Percentiles rank a stretch among this genome's conserved stretches.
These are phyloP conservation scores for Fusarium pininemorale DNA, from an alignment of 2,329 filamentous ascomycete species.

Conservation along the genomic window DNA sequence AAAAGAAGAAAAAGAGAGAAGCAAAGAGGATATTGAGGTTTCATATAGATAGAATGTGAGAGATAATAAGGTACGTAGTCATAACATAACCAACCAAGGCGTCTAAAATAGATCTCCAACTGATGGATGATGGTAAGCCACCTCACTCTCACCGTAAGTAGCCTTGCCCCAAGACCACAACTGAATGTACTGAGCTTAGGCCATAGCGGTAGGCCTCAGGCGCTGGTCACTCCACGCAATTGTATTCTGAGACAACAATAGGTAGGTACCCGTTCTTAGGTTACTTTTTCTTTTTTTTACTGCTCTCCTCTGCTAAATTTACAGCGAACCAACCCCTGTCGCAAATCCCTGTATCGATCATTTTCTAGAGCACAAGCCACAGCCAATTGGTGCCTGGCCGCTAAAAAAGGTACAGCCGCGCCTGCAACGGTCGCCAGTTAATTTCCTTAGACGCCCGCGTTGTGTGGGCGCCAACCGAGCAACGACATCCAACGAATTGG, in stretches of 20 bases:
- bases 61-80: not conserved
- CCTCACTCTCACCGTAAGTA: not conserved
- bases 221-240: constrained; percentile 4
- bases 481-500: constrained; percentile 30
- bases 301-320: not conserved
- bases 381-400: constrained; percentile 32
- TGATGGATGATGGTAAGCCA: not conserved
- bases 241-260: constrained; percentile 8
- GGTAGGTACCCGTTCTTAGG: not conserved
- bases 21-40: constrained; percentile 6
- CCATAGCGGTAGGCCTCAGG: constrained; percentile 20
- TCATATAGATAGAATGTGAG: constrained; percentile 6
- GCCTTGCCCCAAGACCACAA: not conserved
- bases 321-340: constrained; percentile 18
- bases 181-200: not conserved
- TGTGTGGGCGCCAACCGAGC: constrained; percentile 27
- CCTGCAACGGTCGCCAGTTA: constrained; percentile 32
- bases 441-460: constrained; percentile 37
- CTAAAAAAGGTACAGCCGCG: constrained; percentile 26
- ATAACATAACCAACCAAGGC: not conserved
- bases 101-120: constrained; percentile 11
- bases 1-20: not conserved
- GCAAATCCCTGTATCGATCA: constrained; percentile 21
- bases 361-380: not conserved
- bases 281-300: not conserved